Base-by-base conservation (phyloP, 2,329 filamentous ascomycete species). In the Myotisia sp. region DNA sequence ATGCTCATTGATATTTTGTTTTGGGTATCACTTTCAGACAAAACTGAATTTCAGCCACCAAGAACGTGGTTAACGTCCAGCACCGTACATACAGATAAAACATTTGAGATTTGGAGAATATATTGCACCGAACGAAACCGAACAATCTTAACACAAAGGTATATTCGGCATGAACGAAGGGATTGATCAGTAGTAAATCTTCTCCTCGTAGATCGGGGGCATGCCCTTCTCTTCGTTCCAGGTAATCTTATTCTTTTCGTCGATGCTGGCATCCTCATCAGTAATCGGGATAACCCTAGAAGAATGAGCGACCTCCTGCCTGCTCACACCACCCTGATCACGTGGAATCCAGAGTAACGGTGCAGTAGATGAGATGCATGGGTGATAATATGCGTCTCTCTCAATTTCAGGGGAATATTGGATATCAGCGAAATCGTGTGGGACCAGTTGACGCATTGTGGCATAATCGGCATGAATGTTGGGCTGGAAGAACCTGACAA, bases 341-440 rank as follows among this genome's bases (percentile, higher is more conserved):
- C 71, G 65, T 0, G 85, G 83, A 17, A 93, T 80, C 85, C 85
- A 93, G n/a, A 93, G 64, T 19, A 83, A 60, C 2, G 81, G 80
- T 1, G 70, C 57, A 45, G 66, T 44, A 40, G 71, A 65, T 16
- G 56, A 70, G 50, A 87, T 67, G 0, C 78, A 69, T 0, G 84
- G 82, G 42, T 85, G 76, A 55, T 71, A 71, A 58, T 83, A 87
- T 0, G 81, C 85, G 32, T 79, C 67, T 7, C 65, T 62, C 50
- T 79, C 71, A 1, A 72, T 61, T 33, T 76, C 66, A 0, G 67
- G 62, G 0, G 71, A 51, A 52, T 90, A 86, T 1, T 67, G 50
- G 35, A 74, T 68, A 6, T 68, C 59, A 0, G 63, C 62, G 21
- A 70, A 60, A 17, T 58, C 57, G 16, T 67, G 61, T 0, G 82